Percentiles rank a stretch among this genome's conserved stretches.
These are phyloP conservation scores for Porphyridium purpureum DNA, from an alignment of 23 red algal species.

Conservation along the genomic window DNA sequence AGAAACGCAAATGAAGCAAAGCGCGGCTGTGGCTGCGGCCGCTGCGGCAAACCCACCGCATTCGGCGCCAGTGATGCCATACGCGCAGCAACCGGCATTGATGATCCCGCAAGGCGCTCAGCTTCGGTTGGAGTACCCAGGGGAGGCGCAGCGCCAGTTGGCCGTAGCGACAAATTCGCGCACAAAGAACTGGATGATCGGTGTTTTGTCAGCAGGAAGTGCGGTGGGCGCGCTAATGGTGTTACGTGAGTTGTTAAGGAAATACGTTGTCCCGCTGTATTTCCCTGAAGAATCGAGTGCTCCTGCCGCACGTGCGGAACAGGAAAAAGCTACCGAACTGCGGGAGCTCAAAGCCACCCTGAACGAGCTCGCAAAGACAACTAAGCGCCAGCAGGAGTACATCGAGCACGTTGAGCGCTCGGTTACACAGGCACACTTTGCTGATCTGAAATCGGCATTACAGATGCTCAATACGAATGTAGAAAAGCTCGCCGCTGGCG, in stretches of 20 bases:
- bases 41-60: too few relatives aligned
- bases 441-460: too few relatives aligned
- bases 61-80: conserved; percentile 1
- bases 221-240: conserved; percentile 30
- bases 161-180: background rate
- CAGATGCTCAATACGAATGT: too few relatives aligned
- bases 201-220: conserved; percentile 11
- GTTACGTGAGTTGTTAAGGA: conserved; percentile 24
- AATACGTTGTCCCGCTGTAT: conserved; percentile 40
- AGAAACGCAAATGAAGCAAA: too few relatives aligned
- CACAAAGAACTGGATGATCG: conserved; percentile 18
- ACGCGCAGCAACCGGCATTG: conserved; percentile 1
- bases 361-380: too few relatives aligned
- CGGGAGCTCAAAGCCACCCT: too few relatives aligned
- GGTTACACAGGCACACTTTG: too few relatives aligned
- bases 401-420: too few relatives aligned
- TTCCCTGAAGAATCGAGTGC: conserved; percentile 40
- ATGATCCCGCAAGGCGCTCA: conserved; percentile 1
- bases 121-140: background rate
- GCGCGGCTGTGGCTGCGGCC: too few relatives aligned
- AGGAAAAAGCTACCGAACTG: conserved; percentile 13
- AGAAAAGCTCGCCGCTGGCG: too few relatives aligned
- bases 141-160: background rate
- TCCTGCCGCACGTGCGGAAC: conserved; percentile 10
- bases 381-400: too few relatives aligned